phyloP scores from a whole-genome alignment of 345 rosid genomes.

The Zanthoxylum bungeanum region DNA sequence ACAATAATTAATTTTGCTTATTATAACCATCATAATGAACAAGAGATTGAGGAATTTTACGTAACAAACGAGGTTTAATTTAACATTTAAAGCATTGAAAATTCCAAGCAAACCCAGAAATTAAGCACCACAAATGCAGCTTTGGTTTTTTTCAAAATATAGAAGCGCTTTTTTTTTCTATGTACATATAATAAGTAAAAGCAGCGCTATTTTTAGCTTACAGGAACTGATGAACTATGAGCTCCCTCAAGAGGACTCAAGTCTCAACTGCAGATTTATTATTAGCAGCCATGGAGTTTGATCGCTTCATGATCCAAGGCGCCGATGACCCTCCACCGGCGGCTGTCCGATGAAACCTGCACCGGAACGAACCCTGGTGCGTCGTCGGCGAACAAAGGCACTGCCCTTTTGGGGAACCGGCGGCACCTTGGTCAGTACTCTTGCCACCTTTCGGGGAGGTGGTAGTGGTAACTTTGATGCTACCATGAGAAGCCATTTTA shows the following conservation, averaged over 20 bases:
- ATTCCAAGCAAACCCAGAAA: too few species aligned
- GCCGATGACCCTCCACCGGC: constrained; percentile 22
- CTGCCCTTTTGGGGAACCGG: constrained; percentile 38
- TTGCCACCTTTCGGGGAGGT: constrained; percentile 33
- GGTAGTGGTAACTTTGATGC: constrained; percentile 16
- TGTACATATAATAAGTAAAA: background rate
- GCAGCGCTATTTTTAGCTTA: background rate
- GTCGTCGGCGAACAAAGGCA: constrained; percentile 75
- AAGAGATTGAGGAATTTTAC: too few species aligned
- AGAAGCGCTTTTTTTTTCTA: too few species aligned
- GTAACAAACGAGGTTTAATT: too few species aligned
- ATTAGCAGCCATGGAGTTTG: constrained; percentile 56
- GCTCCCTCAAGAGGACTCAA: too few species aligned
- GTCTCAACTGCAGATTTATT: constrained; percentile 8
- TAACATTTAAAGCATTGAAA: too few species aligned
- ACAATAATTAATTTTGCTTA: too few species aligned
- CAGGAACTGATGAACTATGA: too few species aligned
- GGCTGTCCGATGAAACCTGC: constrained; percentile 47
- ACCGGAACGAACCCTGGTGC: constrained; percentile 67
- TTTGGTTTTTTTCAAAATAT: too few species aligned
- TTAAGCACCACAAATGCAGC: background rate
- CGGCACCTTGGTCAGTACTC: background rate
- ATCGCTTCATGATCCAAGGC: constrained; percentile 49
- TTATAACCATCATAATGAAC: too few species aligned
- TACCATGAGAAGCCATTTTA: constrained; percentile 25